A percentile compares a stretch with the other conserved stretches of the same genome.
Evolutionary conservation across 2,329 filamentous ascomycete genomes (phyloP).

Genomic region (Cladophialophora chaetospira): DNA sequence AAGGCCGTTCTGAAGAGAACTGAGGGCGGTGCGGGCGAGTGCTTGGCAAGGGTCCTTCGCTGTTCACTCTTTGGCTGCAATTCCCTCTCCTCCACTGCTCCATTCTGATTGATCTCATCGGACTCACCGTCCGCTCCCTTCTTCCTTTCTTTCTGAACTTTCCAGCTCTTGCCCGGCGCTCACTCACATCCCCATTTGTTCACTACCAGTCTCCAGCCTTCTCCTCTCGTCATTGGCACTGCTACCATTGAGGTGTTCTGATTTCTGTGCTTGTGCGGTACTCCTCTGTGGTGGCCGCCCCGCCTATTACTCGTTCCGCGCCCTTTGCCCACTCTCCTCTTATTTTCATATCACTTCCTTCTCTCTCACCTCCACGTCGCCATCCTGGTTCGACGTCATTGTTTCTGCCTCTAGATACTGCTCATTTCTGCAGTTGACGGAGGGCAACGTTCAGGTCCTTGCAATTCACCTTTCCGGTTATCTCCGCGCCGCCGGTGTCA

Average conservation of each 20-base stretch:
- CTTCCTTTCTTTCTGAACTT: slow-evolving; percentile 3
- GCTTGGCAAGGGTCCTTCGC: neutral
- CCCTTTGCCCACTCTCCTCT: slow-evolving; percentile 3
- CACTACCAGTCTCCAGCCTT: slow-evolving; percentile 1
- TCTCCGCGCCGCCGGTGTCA: neutral
- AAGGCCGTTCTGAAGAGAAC: neutral
- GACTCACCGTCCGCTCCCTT: slow-evolving; percentile 8
- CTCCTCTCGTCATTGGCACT: neutral
- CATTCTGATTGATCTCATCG: slow-evolving; percentile 14
- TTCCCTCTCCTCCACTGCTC: slow-evolving; percentile 2
- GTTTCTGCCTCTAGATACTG: slow-evolving; percentile 20
- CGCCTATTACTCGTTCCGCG: slow-evolving; percentile 10
- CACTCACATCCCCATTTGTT: slow-evolving; percentile 13
- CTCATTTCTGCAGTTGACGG: slow-evolving; percentile 2
- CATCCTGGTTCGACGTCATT: neutral
- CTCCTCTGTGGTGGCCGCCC: neutral
- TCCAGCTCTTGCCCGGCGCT: neutral
- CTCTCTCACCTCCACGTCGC: slow-evolving; percentile 1
- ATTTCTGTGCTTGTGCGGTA: neutral
- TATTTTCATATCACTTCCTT: slow-evolving; percentile 4
- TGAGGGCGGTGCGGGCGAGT: neutral
- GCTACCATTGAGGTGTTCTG: slow-evolving; percentile 8
- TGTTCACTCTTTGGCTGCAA: slow-evolving; percentile 3
- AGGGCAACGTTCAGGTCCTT: neutral
- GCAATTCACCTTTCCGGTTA: neutral